A percentile compares a stretch with the other conserved stretches of the same genome.
Conservation (phyloP, 805 yeast genomes). For the Candida manassasensis region DNA sequence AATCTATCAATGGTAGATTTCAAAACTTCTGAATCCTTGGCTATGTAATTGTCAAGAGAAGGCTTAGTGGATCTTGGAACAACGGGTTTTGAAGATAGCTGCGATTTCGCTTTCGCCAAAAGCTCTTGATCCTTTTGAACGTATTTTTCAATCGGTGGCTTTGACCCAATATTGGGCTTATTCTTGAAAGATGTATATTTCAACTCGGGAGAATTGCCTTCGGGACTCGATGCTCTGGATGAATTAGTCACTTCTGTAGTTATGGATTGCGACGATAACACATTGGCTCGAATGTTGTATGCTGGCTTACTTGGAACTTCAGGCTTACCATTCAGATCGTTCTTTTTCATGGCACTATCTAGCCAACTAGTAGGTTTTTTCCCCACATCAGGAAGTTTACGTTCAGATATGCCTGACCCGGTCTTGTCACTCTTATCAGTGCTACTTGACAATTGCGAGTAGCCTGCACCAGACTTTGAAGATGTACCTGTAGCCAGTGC, state of each 20-base stretch:
- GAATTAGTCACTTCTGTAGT: background rate
- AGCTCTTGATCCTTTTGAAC: constrained; percentile 14
- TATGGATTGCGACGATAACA: background rate
- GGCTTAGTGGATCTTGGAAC: constrained; percentile 6
- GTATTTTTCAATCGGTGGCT: constrained; percentile 13
- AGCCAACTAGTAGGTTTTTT: constrained; percentile 7
- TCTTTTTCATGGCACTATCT: constrained; percentile 10
- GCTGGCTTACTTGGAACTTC: background rate
- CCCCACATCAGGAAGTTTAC: background rate
- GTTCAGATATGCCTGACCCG: background rate
- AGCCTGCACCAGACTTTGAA: no score
- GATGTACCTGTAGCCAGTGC: no score
- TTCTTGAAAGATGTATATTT: background rate
- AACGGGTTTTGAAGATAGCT: constrained; percentile 5
- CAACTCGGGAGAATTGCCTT: background rate
- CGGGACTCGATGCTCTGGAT: background rate
- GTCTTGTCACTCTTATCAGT: background rate
- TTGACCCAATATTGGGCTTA: constrained; percentile 16
- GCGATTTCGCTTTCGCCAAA: constrained; percentile 13
- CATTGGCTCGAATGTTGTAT: constrained; percentile 1
- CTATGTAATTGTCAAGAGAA: constrained; percentile 2
- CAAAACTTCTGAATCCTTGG: constrained; percentile 1
- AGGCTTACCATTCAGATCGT: background rate
- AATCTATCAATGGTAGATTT: constrained; percentile 1
- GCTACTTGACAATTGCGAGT: no score